A percentile compares a stretch with the other conserved stretches of the same genome.
These are phyloP conservation scores for Ormosia emarginata DNA, from an alignment of 306 rosid species.

Conservation along the genomic window DNA sequence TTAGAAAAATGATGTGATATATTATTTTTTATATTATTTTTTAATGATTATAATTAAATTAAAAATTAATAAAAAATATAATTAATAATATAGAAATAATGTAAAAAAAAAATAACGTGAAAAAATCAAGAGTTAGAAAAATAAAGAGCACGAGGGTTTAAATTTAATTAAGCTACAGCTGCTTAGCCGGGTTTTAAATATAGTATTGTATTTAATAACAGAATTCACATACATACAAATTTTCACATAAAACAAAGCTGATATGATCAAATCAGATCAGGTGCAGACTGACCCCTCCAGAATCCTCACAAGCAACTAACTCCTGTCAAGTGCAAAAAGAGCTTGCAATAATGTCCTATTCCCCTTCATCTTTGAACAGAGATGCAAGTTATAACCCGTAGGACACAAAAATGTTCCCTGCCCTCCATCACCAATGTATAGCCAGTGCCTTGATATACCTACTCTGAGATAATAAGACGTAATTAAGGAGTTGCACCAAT, in stretches of 20 bases:
- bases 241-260: background rate
- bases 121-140: no score
- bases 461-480: background rate
- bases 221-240: background rate
- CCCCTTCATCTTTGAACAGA: background rate
- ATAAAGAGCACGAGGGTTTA: no score
- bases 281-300: background rate
- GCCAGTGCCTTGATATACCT: background rate
- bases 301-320: constrained; percentile 23
- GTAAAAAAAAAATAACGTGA: no score
- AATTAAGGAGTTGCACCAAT: background rate
- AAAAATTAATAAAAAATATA: no score
- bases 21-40: no score
- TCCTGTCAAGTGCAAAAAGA: background rate
- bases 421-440: background rate
- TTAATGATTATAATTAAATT: no score
- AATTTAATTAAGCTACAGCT: no score
- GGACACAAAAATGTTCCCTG: background rate
- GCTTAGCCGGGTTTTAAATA: background rate
- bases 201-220: background rate
- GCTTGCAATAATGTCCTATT: background rate
- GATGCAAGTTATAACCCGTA: background rate
- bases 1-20: no score
- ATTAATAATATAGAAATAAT: no score
- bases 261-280: background rate